These are phyloP conservation scores for Guadua angustifolia DNA, from an alignment of 176 grass and related monocot species.

Conservation along the genomic window DNA sequence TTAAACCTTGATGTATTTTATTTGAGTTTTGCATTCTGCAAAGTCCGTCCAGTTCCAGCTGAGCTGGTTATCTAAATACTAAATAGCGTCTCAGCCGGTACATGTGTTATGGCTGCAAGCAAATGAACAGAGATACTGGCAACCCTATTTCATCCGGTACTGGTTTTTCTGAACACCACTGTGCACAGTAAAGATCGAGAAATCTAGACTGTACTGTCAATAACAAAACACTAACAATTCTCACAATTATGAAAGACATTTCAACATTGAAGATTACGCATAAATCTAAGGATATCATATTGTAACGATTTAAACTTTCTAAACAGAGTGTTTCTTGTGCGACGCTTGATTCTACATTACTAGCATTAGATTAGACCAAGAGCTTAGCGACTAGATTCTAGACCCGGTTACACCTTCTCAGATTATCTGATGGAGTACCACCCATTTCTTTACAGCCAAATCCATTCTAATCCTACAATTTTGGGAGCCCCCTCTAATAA, in stretches of 20 bases:
- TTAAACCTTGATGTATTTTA: not conserved
- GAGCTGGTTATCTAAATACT: not conserved
- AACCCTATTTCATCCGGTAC: not conserved
- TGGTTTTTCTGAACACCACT: not conserved
- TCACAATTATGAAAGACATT: not conserved
- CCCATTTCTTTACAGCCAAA: not conserved
- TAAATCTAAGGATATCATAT: not conserved
- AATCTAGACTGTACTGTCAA: not conserved
- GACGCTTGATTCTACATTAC: not conserved
- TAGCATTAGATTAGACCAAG: not conserved
- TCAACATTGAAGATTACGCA: too few relatives aligned
- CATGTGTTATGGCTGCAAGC: not conserved
- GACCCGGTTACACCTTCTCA: not conserved
- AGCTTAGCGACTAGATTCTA: not conserved
- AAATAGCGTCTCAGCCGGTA: not conserved
- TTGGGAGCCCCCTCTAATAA: not conserved
- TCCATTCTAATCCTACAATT: not conserved
- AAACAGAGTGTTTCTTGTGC: not conserved
- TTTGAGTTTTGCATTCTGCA: not conserved
- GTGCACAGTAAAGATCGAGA: not conserved
- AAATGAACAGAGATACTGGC: slow-evolving; percentile 10
- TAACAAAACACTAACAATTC: not conserved
- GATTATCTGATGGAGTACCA: not conserved
- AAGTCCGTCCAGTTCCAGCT: not conserved
- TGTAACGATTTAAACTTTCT: not conserved